Evolutionary conservation across 2,329 filamentous ascomycete genomes (phyloP).

Genomic region (Cercospora berteroae): DNA sequence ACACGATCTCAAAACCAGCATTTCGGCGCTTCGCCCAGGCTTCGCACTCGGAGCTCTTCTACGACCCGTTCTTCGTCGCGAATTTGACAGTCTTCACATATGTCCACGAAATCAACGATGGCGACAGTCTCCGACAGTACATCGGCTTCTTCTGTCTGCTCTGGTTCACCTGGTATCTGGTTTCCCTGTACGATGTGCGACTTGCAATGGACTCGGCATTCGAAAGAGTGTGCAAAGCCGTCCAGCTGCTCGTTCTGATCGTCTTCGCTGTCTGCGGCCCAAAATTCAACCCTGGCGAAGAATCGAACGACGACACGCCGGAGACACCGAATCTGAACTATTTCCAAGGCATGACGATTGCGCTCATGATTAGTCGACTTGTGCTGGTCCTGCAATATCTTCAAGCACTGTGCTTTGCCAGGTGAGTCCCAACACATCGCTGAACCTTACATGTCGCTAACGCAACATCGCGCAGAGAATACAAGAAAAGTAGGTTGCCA

Average conservation of each 20-base stretch:
- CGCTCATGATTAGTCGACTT: constrained; percentile 41
- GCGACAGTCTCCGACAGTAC: constrained; percentile 44
- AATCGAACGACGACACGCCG: constrained; percentile 35
- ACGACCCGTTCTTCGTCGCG: constrained; percentile 62
- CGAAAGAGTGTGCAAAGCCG: constrained; percentile 57
- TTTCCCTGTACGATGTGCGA: constrained; percentile 63
- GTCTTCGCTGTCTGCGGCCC: constrained; percentile 62
- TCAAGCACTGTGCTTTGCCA: constrained; percentile 38
- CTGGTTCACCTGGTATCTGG: constrained; percentile 68
- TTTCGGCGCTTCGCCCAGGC: constrained; percentile 50
- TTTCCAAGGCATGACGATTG: constrained; percentile 41
- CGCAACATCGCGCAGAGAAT: constrained; percentile 21
- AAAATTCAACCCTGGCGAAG: constrained; percentile 41
- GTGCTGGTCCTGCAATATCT: constrained; percentile 42
- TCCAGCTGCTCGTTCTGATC: constrained; percentile 64
- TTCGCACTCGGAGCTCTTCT: constrained; percentile 57
- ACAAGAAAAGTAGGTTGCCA: constrained; percentile 34
- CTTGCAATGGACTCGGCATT: constrained; percentile 65
- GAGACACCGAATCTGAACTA: constrained; percentile 41
- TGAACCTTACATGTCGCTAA: background rate
- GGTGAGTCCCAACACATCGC: background rate
- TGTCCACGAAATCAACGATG: constrained; percentile 56
- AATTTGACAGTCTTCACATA: constrained; percentile 65
- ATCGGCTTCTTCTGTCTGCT: constrained; percentile 55
- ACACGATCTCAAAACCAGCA: constrained; percentile 27